A percentile compares a stretch with the other conserved stretches of the same genome.
These are phyloP conservation scores for Wickerhamomyces sp. DNA, from an alignment of 1,139 yeast species.

Conservation along the genomic window DNA sequence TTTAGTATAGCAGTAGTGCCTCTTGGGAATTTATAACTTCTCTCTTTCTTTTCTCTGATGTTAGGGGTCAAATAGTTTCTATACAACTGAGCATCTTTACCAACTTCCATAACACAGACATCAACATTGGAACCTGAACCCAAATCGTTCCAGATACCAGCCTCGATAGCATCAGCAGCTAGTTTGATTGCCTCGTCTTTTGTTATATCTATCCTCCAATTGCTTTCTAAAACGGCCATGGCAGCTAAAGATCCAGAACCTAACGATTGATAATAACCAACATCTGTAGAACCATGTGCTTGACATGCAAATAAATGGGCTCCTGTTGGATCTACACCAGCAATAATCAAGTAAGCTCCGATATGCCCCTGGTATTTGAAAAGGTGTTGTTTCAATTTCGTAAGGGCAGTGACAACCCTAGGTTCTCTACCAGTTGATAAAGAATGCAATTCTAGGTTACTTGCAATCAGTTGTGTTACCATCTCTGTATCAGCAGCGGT, in stretches of 20 bases:
- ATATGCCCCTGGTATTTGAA: constrained; percentile 96
- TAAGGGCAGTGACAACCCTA: constrained; percentile 89
- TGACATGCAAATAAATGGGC: constrained; percentile 89
- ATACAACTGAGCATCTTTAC: constrained; percentile 76
- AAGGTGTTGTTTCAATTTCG: constrained; percentile 89
- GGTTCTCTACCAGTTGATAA: constrained; percentile 82
- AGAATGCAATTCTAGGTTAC: constrained; percentile 86
- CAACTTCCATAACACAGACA: constrained; percentile 91
- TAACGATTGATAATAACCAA: constrained; percentile 85
- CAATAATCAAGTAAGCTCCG: constrained; percentile 95
- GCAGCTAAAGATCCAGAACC: constrained; percentile 99
- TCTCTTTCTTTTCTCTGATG: constrained; percentile 74
- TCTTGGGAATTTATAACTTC: constrained; percentile 76
- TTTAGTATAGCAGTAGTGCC: constrained; percentile 88
- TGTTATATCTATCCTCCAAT: constrained; percentile 74
- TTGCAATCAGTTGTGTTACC: constrained; percentile 89
- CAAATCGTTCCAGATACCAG: constrained; percentile 98
- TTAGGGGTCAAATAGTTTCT: constrained; percentile 93
- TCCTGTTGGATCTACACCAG: constrained; percentile 96
- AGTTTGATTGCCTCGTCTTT: constrained; percentile 86
- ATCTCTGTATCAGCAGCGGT: constrained; percentile 99
- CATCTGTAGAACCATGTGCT: constrained; percentile 97
- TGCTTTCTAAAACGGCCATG: constrained; percentile 91
- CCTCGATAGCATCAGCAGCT: constrained; percentile 90
- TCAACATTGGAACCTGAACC: constrained; percentile 99